These are phyloP conservation scores for Nissolia schottii DNA, from an alignment of 306 rosid species.

Conservation along the genomic window DNA sequence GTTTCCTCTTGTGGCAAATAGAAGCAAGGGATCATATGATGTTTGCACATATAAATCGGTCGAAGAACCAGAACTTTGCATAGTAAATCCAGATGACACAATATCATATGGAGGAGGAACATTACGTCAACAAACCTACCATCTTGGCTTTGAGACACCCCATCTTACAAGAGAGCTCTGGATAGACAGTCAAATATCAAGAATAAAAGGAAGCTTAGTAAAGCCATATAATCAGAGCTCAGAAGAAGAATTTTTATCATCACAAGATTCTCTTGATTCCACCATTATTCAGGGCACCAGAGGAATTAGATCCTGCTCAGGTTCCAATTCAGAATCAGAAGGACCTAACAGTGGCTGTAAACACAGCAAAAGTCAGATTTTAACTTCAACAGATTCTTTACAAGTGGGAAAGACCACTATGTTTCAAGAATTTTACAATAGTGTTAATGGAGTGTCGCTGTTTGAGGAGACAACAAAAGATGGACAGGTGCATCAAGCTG, in stretches of 20 bases:
- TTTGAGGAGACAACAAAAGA: slow-evolving; percentile 36
- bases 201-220: slow-evolving; percentile 22
- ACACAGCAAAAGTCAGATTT: slow-evolving; percentile 26
- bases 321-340: slow-evolving; percentile 68
- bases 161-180: slow-evolving; percentile 34
- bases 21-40: slow-evolving; percentile 32
- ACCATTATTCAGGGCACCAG: slow-evolving; percentile 57
- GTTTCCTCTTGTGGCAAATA: slow-evolving; percentile 52
- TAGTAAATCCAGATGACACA: slow-evolving; percentile 35
- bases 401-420: slow-evolving; percentile 34
- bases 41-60: slow-evolving; percentile 31
- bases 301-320: slow-evolving; percentile 45
- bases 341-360: slow-evolving; percentile 38
- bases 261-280: slow-evolving; percentile 77
- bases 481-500: slow-evolving; percentile 28
- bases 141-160: slow-evolving; percentile 32
- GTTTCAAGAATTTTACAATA: slow-evolving; percentile 50
- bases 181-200: slow-evolving; percentile 28
- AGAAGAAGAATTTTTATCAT: slow-evolving; percentile 64
- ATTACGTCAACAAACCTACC: slow-evolving; percentile 36
- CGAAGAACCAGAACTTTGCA: slow-evolving; percentile 47
- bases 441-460: slow-evolving; percentile 40
- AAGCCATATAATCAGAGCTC: slow-evolving; percentile 40
- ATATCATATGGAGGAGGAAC: slow-evolving; percentile 33
- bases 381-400: slow-evolving; percentile 32